These are phyloP conservation scores for Maudiozyma pseudohumilis DNA, from an alignment of 805 yeast species.

Conservation along the genomic window DNA sequence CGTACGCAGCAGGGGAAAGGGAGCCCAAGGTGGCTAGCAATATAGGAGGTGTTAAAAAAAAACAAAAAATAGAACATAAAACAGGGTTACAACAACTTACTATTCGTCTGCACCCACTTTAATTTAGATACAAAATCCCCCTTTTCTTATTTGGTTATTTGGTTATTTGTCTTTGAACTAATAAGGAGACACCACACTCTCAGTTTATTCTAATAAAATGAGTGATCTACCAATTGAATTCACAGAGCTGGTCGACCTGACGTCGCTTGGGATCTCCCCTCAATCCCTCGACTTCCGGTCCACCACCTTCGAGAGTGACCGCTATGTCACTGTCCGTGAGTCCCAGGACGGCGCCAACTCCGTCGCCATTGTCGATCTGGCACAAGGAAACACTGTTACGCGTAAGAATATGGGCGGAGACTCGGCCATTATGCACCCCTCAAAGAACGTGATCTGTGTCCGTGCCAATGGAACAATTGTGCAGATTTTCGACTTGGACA, in stretches of 20 bases:
- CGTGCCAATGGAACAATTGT: slow-evolving; percentile 95
- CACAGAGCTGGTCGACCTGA: slow-evolving; percentile 86
- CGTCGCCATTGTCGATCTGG: slow-evolving; percentile 88
- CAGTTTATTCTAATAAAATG: slow-evolving; percentile 3
- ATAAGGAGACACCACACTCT: not conserved
- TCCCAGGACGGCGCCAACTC: slow-evolving; percentile 45
- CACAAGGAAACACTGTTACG: slow-evolving; percentile 66
- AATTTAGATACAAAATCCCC: too few species aligned
- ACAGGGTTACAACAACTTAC: too few species aligned
- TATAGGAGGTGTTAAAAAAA: too few species aligned
- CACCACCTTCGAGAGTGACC: slow-evolving; percentile 89
- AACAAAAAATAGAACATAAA: too few species aligned
- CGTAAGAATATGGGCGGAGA: slow-evolving; percentile 96
- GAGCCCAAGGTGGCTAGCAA: too few species aligned
- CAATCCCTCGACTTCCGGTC: slow-evolving; percentile 83
- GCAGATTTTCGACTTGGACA: slow-evolving; percentile 82
- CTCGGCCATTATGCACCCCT: slow-evolving; percentile 92
- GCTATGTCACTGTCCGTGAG: slow-evolving; percentile 76
- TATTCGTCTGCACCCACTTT: too few species aligned
- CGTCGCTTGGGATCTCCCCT: slow-evolving; percentile 76
- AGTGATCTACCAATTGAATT: slow-evolving; percentile 91
- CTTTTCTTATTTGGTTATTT: too few species aligned
- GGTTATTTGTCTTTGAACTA: not conserved
- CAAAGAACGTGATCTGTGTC: slow-evolving; percentile 77
- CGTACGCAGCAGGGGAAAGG: too few species aligned